Conservation (phyloP, 1,284 basidiomycete genomes). For the Tilletiaria anomala region DNA sequence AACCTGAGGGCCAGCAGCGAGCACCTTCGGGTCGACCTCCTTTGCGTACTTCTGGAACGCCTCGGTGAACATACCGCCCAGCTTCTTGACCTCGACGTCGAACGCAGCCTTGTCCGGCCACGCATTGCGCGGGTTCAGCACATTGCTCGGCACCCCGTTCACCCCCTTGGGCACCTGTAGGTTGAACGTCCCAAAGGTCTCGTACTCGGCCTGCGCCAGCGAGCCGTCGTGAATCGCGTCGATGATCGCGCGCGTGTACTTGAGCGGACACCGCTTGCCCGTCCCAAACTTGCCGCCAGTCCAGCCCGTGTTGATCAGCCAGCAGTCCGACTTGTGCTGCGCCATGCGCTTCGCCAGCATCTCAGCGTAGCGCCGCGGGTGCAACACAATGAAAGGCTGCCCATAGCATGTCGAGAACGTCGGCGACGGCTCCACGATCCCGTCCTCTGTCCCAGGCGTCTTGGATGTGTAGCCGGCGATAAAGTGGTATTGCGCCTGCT, state of each 20-base stretch:
- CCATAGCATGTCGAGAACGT: slow-evolving; percentile 99
- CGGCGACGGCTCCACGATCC: slow-evolving; percentile 91
- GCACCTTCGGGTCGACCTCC: slow-evolving; percentile 30
- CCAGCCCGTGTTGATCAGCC: slow-evolving; percentile 99
- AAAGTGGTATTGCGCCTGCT: slow-evolving; percentile 75
- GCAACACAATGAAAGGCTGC: slow-evolving; percentile 95
- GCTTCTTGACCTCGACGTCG: slow-evolving; percentile 32
- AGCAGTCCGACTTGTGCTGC: slow-evolving; percentile 80
- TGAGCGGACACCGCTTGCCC: slow-evolving; percentile 39
- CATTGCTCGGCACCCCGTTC: slow-evolving; percentile 19
- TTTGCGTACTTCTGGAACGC: slow-evolving; percentile 35
- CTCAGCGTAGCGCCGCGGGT: slow-evolving; percentile 65
- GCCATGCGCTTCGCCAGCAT: slow-evolving; percentile 96
- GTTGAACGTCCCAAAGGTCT: slow-evolving; percentile 50
- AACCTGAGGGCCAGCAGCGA: slow-evolving; percentile 28
- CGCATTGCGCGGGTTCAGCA: slow-evolving; percentile 28
- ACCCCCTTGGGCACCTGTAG: slow-evolving; percentile 27
- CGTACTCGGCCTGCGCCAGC: slow-evolving; percentile 69
- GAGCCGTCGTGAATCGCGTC: slow-evolving; percentile 91
- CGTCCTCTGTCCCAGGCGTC: slow-evolving; percentile 95
- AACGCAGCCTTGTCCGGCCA: slow-evolving; percentile 32
- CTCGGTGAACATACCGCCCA: slow-evolving; percentile 37
- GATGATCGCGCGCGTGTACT: slow-evolving; percentile 78
- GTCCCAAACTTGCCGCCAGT: slow-evolving; percentile 81
- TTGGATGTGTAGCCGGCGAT: slow-evolving; percentile 57